Evolutionary conservation across 805 yeast species (phyloP).

Genomic region (Kodamaea restingae): DNA sequence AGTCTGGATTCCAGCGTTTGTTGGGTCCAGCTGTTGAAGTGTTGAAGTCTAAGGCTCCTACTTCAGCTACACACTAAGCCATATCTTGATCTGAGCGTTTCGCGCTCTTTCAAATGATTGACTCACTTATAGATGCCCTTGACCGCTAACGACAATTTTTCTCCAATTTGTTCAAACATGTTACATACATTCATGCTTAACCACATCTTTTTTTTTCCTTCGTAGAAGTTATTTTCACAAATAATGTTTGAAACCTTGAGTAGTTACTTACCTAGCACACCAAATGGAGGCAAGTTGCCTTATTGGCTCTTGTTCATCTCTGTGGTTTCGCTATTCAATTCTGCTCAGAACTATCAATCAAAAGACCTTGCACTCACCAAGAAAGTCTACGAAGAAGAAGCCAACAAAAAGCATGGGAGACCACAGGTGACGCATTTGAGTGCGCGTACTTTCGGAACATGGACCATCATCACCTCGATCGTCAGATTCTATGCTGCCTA

Average conservation of each 20-base stretch:
- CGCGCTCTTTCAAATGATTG: neutral
- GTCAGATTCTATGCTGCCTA: slow-evolving; percentile 87
- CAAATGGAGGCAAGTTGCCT: slow-evolving; percentile 31
- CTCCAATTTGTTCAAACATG: neutral
- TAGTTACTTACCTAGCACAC: slow-evolving; percentile 12
- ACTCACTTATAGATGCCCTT: neutral
- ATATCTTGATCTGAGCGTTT: no score
- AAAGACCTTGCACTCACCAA: slow-evolving; percentile 67
- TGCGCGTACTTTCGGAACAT: slow-evolving; percentile 97
- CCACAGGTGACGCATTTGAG: slow-evolving; percentile 50
- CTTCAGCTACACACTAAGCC: slow-evolving; percentile 20
- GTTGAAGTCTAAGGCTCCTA: slow-evolving; percentile 82
- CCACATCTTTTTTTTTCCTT: neutral
- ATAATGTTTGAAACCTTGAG: slow-evolving; percentile 6
- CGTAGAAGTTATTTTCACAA: neutral
- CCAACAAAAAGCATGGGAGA: slow-evolving; percentile 20
- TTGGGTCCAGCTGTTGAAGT: slow-evolving; percentile 93
- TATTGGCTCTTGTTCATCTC: slow-evolving; percentile 52
- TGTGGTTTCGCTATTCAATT: slow-evolving; percentile 87
- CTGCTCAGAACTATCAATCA: slow-evolving; percentile 76
- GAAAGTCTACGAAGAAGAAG: slow-evolving; percentile 59
- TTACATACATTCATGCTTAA: no score
- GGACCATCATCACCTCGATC: slow-evolving; percentile 87
- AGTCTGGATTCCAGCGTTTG: slow-evolving; percentile 88
- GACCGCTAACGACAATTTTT: neutral